Base-by-base conservation (phyloP, 495 filamentous ascomycete genomes). In the Pseudevernia furfuracea region DNA sequence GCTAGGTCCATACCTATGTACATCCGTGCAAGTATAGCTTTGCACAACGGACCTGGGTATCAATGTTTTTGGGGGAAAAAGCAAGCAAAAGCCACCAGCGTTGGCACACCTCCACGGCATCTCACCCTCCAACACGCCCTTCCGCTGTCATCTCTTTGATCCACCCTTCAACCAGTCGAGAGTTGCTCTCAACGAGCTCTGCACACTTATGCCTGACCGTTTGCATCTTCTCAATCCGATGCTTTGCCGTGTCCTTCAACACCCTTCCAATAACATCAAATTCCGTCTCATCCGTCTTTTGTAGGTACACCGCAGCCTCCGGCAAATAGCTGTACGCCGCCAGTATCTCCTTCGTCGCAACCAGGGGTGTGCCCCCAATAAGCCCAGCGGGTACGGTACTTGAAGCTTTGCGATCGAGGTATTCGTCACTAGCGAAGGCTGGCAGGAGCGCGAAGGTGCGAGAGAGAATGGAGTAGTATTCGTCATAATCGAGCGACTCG, bases 301-400 rank as follows among this genome's bases (percentile, higher is more conserved):
- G 69, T 11, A 70, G 37, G 60, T 69, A 73, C 12, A 69, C 71
- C 4, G 66, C 66, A 2, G 67, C 71, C 58, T 65, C 58, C n/a
- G 62, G 49, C 19, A 73, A n/a, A 60, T 73, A 73, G n/a, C 52
- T 67, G 48, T 73, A 73, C 28, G 68, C 68, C n/a, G 64, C 48
- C n/a, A 73, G n/a, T 10, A 72, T 64, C 30, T 63, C 58, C 59
- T 70, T 58, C 19, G 55, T 66, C 12, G 68, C 71, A n/a, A 73
- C 66, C 34, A 72, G 36, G 15, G 71, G 71, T 36, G 63, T 57
- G 12, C 71, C 71, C 39, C 68, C 68, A 19, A 73, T 73, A 5
- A 73, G 62, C 4, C 68, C 55, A 19, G 68, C 71, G 25, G 71
- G 71, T 1, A 73, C 66, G 0, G 71, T 66, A 19, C 64, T 68